Base-by-base conservation (phyloP, 306 rosid species). In the Lathyrus aphaca region DNA sequence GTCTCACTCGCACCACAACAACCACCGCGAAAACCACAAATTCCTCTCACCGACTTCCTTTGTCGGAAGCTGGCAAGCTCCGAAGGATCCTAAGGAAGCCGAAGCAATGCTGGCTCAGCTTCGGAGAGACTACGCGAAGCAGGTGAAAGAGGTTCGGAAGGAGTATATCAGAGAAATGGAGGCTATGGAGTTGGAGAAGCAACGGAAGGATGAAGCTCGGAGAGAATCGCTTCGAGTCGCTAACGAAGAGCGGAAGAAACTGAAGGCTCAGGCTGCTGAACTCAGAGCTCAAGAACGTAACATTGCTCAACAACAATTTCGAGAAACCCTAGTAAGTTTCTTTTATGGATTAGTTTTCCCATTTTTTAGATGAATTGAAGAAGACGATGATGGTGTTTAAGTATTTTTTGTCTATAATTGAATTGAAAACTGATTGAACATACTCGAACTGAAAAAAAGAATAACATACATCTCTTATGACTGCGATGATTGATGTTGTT, bases 51-150 rank as follows among this genome's bases (percentile, higher is more conserved):
- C 89, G 3, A 70, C 5, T 43, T 55, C 90, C 32, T 89, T 73
- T 69, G 43, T 89, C 2, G 90, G 92, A 0, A 81, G 92, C 83
- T 92, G 98, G 98, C 73, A 84, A 59, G 45, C 83, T 16, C 90
- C 92, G 5, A 82, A 30, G 69, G 79, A 86, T 57, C 96, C 96
- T 2, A 76, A 79, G 80, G 95, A 89, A 51, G 96, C 95, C 19
- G 79, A 86, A 82, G 82, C 83, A 18, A 83, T 62, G 80, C 96
- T 92, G 4, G 85, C 85, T 4, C 68, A 16, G 54, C 86, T 92
- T 18, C 82, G 96, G 3, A 77, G 89, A 67, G 86, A 92, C 21
- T 89, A 89, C n/a, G 91, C 95, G 23, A 92, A 86, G 80, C 89
- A 89, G 57, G 84, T 92, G 64, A 87, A 80, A 77, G 87, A 84